A percentile compares a stretch with the other conserved stretches of the same genome.
phyloP scores from a whole-genome alignment of 306 rosid species.

The Cucurbita pepo region DNA sequence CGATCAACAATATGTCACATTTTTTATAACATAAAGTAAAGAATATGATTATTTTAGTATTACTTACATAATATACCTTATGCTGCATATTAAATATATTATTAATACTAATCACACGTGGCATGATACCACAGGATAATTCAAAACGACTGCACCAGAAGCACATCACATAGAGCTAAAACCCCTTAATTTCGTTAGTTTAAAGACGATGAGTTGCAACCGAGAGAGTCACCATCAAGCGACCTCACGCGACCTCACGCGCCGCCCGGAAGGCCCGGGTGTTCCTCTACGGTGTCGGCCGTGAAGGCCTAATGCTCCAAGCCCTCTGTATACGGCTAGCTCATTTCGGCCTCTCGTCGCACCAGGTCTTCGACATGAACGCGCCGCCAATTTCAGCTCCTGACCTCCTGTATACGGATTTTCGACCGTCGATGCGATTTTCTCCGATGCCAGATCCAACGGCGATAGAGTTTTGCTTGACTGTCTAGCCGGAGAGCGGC shows the following conservation, averaged over 20 bases:
- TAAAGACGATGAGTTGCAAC: no score
- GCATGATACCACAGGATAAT: background rate
- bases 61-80: no score
- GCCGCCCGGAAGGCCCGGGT: constrained; percentile 22
- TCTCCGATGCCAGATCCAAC: constrained; percentile 38
- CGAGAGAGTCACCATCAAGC: no score
- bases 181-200: background rate
- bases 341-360: constrained; percentile 65
- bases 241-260: no score
- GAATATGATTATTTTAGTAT: no score
- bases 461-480: constrained; percentile 67
- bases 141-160: background rate
- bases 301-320: constrained; percentile 80
- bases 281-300: constrained; percentile 80
- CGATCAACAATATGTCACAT: no score
- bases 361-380: constrained; percentile 73
- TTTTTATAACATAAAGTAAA: no score
- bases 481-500: constrained; percentile 73
- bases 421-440: constrained; percentile 77
- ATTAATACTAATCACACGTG: background rate
- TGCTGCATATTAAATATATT: no score
- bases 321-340: constrained; percentile 75
- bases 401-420: constrained; percentile 58
- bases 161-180: background rate
- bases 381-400: constrained; percentile 47